A percentile compares a stretch with the other conserved stretches of the same genome.
Conservation (phyloP, 1,284 basidiomycete genomes). For the Rhodotorula sp. region DNA sequence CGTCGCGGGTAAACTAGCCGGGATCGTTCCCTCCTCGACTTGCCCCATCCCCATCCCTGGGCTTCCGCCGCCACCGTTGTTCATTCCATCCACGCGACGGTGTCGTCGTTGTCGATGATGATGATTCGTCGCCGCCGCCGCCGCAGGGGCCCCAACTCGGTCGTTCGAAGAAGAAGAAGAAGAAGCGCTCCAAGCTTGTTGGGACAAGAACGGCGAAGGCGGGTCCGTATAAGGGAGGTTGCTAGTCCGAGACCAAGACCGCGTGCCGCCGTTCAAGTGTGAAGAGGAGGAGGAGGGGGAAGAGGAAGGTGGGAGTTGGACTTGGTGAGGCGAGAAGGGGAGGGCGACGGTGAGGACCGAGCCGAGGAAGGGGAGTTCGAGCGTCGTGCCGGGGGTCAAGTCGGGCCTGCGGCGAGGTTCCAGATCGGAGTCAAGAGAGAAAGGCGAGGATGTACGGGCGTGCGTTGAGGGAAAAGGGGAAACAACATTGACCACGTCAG, state of each 20-base stretch:
- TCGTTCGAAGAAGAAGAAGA: neutral
- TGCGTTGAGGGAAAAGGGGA: too few relatives aligned
- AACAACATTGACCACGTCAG: too few relatives aligned
- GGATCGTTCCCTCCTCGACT: neutral
- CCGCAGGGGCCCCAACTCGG: neutral
- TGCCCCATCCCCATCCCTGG: neutral
- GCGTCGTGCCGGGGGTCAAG: slow-evolving; percentile 61
- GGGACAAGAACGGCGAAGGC: neutral
- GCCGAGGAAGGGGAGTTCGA: slow-evolving; percentile 79
- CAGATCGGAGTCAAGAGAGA: slow-evolving; percentile 47
- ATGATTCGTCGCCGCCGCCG: too few relatives aligned
- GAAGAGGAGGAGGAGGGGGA: neutral
- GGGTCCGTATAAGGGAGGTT: neutral
- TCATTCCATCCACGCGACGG: too few relatives aligned
- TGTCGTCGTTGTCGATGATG: too few relatives aligned
- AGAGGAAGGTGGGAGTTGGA: slow-evolving; percentile 56
- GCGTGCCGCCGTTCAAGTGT: too few relatives aligned
- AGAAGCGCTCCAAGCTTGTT: neutral
- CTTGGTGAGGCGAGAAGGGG: slow-evolving; percentile 63
- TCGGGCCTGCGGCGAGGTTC: slow-evolving; percentile 58
- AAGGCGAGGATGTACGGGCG: neutral
- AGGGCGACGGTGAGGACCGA: slow-evolving; percentile 69
- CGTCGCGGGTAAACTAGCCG: slow-evolving; percentile 6
- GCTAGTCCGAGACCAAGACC: neutral
- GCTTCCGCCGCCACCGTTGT: neutral